Evolutionary conservation across 2,329 filamentous ascomycete genomes (phyloP), one percentile per base, ranked within the genome.

Genomic region (Chrysoporthe deuterocubensis): DNA sequence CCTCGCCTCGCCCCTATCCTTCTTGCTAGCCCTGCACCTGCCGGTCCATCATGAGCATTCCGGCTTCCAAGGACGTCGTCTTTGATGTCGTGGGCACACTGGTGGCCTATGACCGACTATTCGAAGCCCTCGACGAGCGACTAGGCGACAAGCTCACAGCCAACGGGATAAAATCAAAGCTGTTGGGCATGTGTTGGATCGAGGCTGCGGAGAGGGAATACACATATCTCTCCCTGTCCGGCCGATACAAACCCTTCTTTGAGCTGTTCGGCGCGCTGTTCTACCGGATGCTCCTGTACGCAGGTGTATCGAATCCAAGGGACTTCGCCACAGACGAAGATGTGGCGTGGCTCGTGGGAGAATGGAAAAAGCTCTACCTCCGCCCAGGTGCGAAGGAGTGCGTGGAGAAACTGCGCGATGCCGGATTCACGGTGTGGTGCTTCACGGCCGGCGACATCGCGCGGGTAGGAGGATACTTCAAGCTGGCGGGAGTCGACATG

Each of bases 401-500:
- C 66, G 76, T 84, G 48, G 71, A 75, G 56, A 78, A 74, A 46
- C 73, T 87, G 57, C 74, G 81, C 4, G 75, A 74, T 0, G 77
- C 74, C 1, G 84, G 83, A 0, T 87, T 84, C 69, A 82, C 80
- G 0, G 79, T 86, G 2, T 87, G 84, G 83, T 81, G 78, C 63
- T 76, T 87, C 44, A 86, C 84, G 0, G 81, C 82, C 0, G 84
- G 80, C 0, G 84, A 87, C 70, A 71, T 78, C 1, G 73, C 76
- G 60, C 75, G 84, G 4, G 84, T 87, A 3, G 71, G 75, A 3
- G 83, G 83, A 1, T 87, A 87, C 70, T 86, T 87, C 69, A 70
- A 75, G 48, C 75, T 76, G 0, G 81, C 75, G 0, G 82, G 81
- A 0, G 75, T 86, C 3, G 79, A 82, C 1, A 81, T 87, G 78